Evolutionary conservation across 2,329 filamentous ascomycete species (phyloP), one percentile per base, ranked within the genome.

Genomic region (Botrytis pseudocinerea): DNA sequence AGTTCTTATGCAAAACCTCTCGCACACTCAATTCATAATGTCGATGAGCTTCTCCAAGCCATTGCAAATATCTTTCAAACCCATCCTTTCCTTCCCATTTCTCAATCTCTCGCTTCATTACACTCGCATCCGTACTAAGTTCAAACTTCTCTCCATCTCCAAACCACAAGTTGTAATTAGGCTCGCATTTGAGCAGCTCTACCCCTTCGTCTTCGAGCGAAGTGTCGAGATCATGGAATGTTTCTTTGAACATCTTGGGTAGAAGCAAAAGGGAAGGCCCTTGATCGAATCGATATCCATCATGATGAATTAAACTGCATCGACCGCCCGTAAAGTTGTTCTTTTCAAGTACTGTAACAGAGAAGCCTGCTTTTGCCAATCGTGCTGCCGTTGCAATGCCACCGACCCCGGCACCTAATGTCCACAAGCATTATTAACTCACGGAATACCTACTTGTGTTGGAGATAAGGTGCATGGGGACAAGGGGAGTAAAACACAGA

Each of bases 261-360:
- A 94, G 88, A 0, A 94, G 85, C 28, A 94, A 86, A 5, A 94
- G 86, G 1, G 91, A 93, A 0, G 92, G 92, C 0, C 92, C 92
- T 83, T 93, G 91, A 79, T 94, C 92, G 83, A 94, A 94, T 73
- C 92, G 84, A 80, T 90, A 89, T 71, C 87, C 89, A 65, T 87
- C 82, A 73, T 87, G 83, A 70, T 87, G 83, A 54, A 93, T 85
- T 40, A 93, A 82, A 62, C 88, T 91, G 82, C 91, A 94, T 71
- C 92, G 85, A 6, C 92, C 92, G 63, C 92, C 92, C 0, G 89
- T 90, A 80, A 92, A 92, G 73, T 83, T 83, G 79, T 94, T 93
- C 84, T 93, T 93, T 82, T 94, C 92, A n/a, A 94, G 82, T 2
- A 94, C 90, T 0, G 91, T 93, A n/a, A 94, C 92, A 48, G 85